These are phyloP conservation scores for Yarrowia sp. DNA, from an alignment of 805 yeast species.

Conservation along the genomic window DNA sequence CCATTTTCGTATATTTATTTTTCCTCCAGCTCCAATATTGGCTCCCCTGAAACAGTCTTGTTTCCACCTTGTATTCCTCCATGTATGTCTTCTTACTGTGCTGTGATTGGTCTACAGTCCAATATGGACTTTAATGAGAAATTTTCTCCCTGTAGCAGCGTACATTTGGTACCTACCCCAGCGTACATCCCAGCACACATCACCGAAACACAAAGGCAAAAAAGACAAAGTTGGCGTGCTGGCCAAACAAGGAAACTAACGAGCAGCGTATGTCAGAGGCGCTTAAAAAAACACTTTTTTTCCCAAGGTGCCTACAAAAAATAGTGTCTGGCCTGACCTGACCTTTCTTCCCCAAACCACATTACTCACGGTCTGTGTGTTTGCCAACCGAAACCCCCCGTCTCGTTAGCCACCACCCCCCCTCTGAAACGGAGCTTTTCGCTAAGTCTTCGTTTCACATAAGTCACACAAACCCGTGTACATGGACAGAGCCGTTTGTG, in stretches of 20 bases:
- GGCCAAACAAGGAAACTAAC: conserved; percentile 12
- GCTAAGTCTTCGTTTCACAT: conserved; percentile 30
- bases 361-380: conserved; percentile 4
- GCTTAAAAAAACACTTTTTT: neutral
- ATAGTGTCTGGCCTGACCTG: conserved; percentile 2
- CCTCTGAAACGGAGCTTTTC: conserved; percentile 31
- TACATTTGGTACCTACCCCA: neutral
- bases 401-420: neutral
- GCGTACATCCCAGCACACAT: neutral
- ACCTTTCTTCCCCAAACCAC: conserved; percentile 9
- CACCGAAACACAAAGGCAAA: neutral
- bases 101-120: neutral
- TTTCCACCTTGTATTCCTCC: neutral
- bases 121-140: conserved; percentile 5
- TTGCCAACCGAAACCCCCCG: neutral
- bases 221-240: neutral
- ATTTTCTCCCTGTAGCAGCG: neutral
- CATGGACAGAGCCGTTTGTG: neutral
- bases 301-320: neutral
- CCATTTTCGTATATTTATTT: neutral
- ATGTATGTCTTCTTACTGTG: neutral
- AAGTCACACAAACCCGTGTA: conserved; percentile 18
- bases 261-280: conserved; percentile 4
- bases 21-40: neutral
- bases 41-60: neutral